Evolutionary conservation across 129 eudicot genomes (phyloP).

Genomic region (Silybum marianum): DNA sequence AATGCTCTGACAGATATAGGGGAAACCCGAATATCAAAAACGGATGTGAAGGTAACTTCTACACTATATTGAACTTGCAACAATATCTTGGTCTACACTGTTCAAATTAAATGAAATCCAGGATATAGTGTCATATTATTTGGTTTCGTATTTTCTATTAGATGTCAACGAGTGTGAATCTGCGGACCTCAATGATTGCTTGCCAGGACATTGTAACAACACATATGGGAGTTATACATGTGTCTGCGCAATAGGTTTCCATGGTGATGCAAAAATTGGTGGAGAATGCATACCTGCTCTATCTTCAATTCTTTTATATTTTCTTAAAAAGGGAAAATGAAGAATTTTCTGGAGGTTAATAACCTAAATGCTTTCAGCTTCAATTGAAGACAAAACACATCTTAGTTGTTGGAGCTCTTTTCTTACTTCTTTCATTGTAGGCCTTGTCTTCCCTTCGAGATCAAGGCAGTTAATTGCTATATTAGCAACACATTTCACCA

Average conservation of each 20-base stretch:
- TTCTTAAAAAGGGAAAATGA: too few species aligned
- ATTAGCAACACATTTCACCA: constrained; percentile 18
- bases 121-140: neutral
- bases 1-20: constrained; percentile 14
- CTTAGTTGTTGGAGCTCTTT: constrained; percentile 18
- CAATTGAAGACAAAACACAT: constrained; percentile 1
- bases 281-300: constrained; percentile 17
- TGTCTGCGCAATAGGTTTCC: constrained; percentile 26
- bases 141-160: neutral
- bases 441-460: constrained; percentile 28
- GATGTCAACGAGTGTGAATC: constrained; percentile 35
- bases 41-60: constrained; percentile 12
- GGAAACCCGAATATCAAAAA: constrained; percentile 23
- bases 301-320: too few species aligned
- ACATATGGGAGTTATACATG: constrained; percentile 21
- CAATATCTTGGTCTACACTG: neutral
- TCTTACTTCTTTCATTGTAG: constrained; percentile 31
- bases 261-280: constrained; percentile 5
- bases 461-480: constrained; percentile 28
- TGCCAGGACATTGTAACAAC: constrained; percentile 20
- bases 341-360: neutral
- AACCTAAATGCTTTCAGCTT: constrained; percentile 1
- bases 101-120: too few species aligned
- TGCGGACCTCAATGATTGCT: constrained; percentile 17
- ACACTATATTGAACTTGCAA: neutral